Evolutionary conservation across 257 asterid species (phyloP), one percentile per base, ranked within the genome.

Genomic region (Coffea eugenioides): DNA sequence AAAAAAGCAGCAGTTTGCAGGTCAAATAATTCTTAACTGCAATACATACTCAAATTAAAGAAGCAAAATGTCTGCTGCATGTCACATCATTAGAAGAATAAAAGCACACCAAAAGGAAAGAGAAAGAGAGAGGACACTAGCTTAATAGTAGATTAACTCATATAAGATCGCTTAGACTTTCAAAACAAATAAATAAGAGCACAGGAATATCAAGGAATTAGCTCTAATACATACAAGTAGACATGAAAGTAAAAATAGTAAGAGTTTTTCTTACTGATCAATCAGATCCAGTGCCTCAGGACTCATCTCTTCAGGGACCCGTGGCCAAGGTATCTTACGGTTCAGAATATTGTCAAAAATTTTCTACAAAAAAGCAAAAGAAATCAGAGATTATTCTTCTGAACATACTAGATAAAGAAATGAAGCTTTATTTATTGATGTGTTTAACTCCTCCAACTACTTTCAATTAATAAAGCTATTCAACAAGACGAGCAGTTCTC

Each of bases 301-400:
- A 86, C 96, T 94, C 98, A 96, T 92, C 88, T 96, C 99, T 80
- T 92, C 97, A 27, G 97, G 94, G 36, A 92, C 93, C 25, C 76
- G 82, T 21, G 99, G 99, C 99, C 99, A 93, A 78, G 97, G 99
- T 82, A 95, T 92, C 82, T 95, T 93, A 76, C 97, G 93, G 82
- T 95, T 95, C 84, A 95, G 98, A 88, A 95, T 95, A 87, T 95
- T 95, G 77, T 91, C 96, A 73, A 95, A 95, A 83, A 95, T 93
- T 89, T 90, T 91, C 99, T 95, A 79, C 82, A 81, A 84, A 43
- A 66, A 71, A 52, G 73, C 34, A 31, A 15, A 80, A 65, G 51
- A 27, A 86, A 56, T 31, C 49, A 48, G 69, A 25, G 72, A 49
- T 12, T 6, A 16, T 43, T 25, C 45, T 10, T 7, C 71, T 43